Evolutionary conservation across 352 stramenopile genomes (phyloP).

Genomic region (Phytophthora sansomeana): DNA sequence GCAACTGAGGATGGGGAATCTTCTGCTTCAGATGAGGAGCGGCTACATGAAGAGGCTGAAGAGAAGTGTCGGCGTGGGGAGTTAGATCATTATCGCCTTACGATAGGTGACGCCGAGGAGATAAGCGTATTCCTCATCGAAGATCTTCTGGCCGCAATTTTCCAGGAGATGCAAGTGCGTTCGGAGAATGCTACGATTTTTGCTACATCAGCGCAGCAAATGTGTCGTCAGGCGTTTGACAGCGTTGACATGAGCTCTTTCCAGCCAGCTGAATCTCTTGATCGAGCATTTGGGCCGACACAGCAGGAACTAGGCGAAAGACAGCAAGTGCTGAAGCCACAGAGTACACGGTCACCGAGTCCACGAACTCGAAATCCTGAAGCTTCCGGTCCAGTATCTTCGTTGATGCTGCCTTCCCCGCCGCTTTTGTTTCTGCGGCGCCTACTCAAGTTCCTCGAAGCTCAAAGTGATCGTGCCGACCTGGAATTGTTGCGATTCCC

Average conservation of each 20-base stretch:
- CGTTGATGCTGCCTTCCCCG: not conserved
- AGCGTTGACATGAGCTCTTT: constrained; percentile 31
- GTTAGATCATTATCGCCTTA: constrained; percentile 13
- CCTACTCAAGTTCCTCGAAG: constrained; percentile 31
- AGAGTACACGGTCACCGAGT: constrained; percentile 9
- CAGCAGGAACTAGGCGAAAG: constrained; percentile 3
- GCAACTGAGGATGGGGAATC: constrained; percentile 3
- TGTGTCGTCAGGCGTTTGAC: constrained; percentile 38
- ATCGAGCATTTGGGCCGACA: constrained; percentile 21
- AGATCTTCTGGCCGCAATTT: constrained; percentile 53
- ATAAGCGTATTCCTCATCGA: constrained; percentile 39
- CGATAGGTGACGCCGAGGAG: constrained; percentile 49
- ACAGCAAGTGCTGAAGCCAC: constrained; percentile 26
- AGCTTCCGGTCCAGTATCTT: not conserved
- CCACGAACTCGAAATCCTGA: not conserved
- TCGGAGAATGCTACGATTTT: constrained; percentile 44
- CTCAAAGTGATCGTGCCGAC: not conserved
- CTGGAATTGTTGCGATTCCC: constrained; percentile 36
- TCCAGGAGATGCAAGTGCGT: constrained; percentile 52
- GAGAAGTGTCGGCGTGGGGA: constrained; percentile 9
- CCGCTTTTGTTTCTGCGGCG: constrained; percentile 28
- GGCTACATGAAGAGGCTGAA: constrained; percentile 1
- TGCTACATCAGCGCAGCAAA: constrained; percentile 18
- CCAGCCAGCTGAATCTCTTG: constrained; percentile 30
- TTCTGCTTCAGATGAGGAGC: constrained; percentile 4